Evolutionary conservation across 768 basidiomycete species (phyloP).

Genomic region (Amanita rubescens): DNA sequence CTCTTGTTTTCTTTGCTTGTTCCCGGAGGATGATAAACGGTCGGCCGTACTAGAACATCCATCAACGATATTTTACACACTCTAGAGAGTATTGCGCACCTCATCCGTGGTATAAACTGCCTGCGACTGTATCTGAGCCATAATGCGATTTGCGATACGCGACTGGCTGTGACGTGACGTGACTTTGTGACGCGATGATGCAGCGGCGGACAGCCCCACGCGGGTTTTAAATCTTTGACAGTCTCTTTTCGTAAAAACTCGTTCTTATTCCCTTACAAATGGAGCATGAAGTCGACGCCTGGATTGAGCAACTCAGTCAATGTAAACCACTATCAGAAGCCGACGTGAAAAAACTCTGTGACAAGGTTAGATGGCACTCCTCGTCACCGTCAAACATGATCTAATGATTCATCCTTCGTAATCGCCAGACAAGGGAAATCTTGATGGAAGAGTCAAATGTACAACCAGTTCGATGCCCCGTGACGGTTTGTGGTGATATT

Average conservation of each 20-base stretch:
- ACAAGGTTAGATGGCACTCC: conserved; percentile 63
- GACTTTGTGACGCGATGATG: conserved; percentile 15
- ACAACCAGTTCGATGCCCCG: conserved; percentile 96
- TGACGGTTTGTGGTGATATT: conserved; percentile 99
- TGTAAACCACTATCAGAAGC: conserved; percentile 95
- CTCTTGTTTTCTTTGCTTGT: conserved; percentile 86
- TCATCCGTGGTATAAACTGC: conserved; percentile 86
- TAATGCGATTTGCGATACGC: conserved; percentile 18
- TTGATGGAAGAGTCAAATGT: conserved; percentile 99
- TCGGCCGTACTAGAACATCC: conserved; percentile 63
- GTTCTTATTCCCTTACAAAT: conserved; percentile 27
- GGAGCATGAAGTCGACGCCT: conserved; percentile 85
- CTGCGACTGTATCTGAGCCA: conserved; percentile 32
- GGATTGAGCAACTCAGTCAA: conserved; percentile 94
- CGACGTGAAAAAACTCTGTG: conserved; percentile 96
- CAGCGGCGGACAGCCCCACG: not conserved
- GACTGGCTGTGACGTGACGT: conserved; percentile 31
- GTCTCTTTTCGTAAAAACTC: conserved; percentile 25
- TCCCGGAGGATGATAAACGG: conserved; percentile 98
- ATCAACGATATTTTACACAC: conserved; percentile 11
- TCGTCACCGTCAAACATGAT: conserved; percentile 14
- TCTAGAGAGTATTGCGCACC: conserved; percentile 28
- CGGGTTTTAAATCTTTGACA: conserved; percentile 21
- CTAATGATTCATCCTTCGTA: conserved; percentile 12
- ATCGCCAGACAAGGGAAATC: conserved; percentile 85